Base-by-base conservation (phyloP, 805 yeast species). In the Ogataea naganishii region DNA sequence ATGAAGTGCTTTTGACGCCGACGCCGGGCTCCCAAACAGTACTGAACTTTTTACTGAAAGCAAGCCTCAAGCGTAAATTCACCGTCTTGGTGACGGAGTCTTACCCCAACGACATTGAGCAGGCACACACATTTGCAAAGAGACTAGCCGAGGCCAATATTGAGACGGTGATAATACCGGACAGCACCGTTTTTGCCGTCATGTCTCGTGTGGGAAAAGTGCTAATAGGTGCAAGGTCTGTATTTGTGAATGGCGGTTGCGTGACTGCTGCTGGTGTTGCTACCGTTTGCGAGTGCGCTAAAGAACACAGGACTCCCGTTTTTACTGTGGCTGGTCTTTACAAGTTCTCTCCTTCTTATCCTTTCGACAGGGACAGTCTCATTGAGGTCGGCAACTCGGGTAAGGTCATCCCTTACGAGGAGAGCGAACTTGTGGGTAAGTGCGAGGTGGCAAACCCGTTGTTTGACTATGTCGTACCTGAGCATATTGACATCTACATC, bases 191-290 rank as follows among this genome's bases (percentile, higher is more conserved):
- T 0, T 85, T 80, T 56, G 96, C 98, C 0, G 85, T 92, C 27
- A 92, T 92, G 97, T 82, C 96, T 22, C 67, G 96, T 40, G 97
- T 92, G 5, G 96, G 96, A 25, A 94, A 94, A 53, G 98, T 92
- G 18, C 75, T 92, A 35, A 72, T 94, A 31, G 96, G 97, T 22
- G 80, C 97, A 5, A 72, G 82, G 37, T 75, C 95, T 0, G 96
- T 92, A 5, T 81, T 92, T 52, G 95, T 95, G 31, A 92, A 92
- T 49, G 99, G 99, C 36, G 96, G 97, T 8, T 81, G 95, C 41
- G 72, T 85, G 28, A 75, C 95, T 3, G 74, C 80, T 16, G 75
- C 94, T 1, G 99, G 98, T 31, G 95, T 83, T 18, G 82, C 95
- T 18, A 71, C 86, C 28, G 96, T 86, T 8, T 88, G 94, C 42